Conservation (phyloP, 345 rosid genomes). For the Clarkia xantiana region DNA sequence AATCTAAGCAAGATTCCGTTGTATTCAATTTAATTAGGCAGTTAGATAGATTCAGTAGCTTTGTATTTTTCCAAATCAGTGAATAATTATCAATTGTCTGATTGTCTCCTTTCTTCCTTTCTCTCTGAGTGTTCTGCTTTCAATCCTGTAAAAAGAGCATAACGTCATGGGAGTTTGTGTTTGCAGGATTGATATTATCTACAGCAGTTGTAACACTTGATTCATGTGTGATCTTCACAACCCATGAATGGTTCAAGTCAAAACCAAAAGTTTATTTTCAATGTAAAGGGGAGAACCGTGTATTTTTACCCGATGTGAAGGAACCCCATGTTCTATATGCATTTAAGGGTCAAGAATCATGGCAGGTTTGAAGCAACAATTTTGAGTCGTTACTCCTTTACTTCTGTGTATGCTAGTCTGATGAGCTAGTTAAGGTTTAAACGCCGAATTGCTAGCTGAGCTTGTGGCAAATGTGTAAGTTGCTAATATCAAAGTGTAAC, state of each 20-base stretch:
- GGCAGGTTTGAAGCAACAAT: conserved; percentile 39
- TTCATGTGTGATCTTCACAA: conserved; percentile 33
- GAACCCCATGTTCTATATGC: conserved; percentile 17
- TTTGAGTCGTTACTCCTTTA: background rate
- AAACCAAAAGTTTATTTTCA: conserved; percentile 47
- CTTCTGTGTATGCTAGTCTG: background rate
- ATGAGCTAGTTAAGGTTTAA: too few species aligned
- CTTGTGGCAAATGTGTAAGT: too few species aligned
- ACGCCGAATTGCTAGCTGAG: background rate
- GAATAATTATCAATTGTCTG: too few species aligned
- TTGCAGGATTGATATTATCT: conserved; percentile 26
- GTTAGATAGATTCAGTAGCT: too few species aligned
- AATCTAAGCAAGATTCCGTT: too few species aligned
- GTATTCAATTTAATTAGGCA: too few species aligned
- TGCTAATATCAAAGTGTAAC: too few species aligned
- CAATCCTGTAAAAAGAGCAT: too few species aligned
- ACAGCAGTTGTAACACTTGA: conserved; percentile 35
- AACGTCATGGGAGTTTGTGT: background rate
- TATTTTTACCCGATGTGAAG: conserved; percentile 48
- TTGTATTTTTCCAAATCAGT: too few species aligned
- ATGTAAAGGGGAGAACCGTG: conserved; percentile 52
- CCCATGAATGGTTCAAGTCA: conserved; percentile 34
- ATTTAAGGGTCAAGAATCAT: conserved; percentile 62
- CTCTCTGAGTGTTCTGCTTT: too few species aligned
- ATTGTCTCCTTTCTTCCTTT: too few species aligned